Conservation (phyloP, 2,329 filamentous ascomycete genomes). For the Aspergillus bombycis region DNA sequence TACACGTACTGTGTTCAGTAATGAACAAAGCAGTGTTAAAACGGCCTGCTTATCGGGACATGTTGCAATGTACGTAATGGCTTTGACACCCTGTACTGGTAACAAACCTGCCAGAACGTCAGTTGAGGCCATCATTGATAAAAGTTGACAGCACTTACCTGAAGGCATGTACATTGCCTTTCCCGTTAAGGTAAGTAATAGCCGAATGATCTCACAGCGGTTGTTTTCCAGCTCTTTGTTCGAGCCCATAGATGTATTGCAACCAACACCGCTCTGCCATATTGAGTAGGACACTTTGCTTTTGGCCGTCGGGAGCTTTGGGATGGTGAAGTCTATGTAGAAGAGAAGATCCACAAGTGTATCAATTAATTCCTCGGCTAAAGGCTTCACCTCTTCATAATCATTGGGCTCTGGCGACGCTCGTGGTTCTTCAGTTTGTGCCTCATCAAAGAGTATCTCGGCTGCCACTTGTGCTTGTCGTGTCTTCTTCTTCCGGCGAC, state of each 20-base stretch:
- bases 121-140: conserved; percentile 5
- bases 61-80: conserved; percentile 86
- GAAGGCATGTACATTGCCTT: conserved; percentile 93
- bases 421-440: conserved; percentile 58
- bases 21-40: conserved; percentile 84
- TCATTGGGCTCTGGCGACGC: conserved; percentile 55
- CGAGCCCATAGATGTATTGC: conserved; percentile 83
- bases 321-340: conserved; percentile 86
- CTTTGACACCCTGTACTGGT: conserved; percentile 78
- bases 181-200: conserved; percentile 83
- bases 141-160: conserved; percentile 47
- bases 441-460: conserved; percentile 84
- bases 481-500: conserved; percentile 70
- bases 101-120: conserved; percentile 56
- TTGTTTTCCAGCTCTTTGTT: conserved; percentile 94
- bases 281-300: conserved; percentile 89
- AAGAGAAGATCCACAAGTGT: conserved; percentile 87
- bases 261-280: conserved; percentile 97
- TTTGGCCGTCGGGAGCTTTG: conserved; percentile 69
- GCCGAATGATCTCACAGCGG: conserved; percentile 81
- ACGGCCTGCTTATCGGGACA: conserved; percentile 90
- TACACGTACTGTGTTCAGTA: conserved; percentile 80
- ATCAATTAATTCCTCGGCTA: conserved; percentile 91
- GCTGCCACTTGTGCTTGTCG: conserved; percentile 66
- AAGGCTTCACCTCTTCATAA: conserved; percentile 79